Evolutionary conservation across 2,329 filamentous ascomycete genomes (phyloP), one percentile per base, ranked within the genome.

Genomic region (Blastomyces gilchristii): DNA sequence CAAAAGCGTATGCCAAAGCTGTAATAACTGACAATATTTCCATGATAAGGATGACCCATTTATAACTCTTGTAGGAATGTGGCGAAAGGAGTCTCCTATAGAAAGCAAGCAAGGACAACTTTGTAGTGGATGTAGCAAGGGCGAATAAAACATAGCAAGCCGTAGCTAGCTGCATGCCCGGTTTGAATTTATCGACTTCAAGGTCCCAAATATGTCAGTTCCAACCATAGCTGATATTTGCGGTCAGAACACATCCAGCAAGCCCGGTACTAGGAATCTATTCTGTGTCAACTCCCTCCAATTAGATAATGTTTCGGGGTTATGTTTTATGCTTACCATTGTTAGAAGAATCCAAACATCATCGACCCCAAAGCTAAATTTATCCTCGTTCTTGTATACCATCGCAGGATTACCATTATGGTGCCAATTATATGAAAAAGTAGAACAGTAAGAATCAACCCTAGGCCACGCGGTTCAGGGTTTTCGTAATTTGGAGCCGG

Each of bases 401-500:
- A 63, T 52, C 61, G 34, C 14, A 59, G 16, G 3, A 31, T 2
- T 6, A 62, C 61, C 39, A 62, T 59, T 1, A 28, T 14, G 14
- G 54, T 50, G 4, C 53, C 54, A 39, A 52, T 25, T 37, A 49
- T 25, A 9, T 49, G 54, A 9, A 62, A 62, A 22, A 52, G 8
- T 12, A 63, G 25, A 41, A 57, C 65, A 8, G 68, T 50, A 58
- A 69, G 62, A 25, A 67, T 66, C 18, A 72, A 60, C 16, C 64
- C 65, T n/a, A 64, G 64, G 16, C 70, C 70, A 63, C 65, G 57
- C n/a, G 60, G 68, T 16, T 65, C 63, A 11, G 70, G 70, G 56
- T 72, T 62, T 41, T 67, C 62, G 65, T 69, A 72, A 60, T 72
- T 71, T n/a, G 69, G 70, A 53, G 63, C 62, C 3, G 70, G 69